These are phyloP conservation scores for Tylopilus sp. DNA, from an alignment of 768 basidiomycete species.

Conservation along the genomic window DNA sequence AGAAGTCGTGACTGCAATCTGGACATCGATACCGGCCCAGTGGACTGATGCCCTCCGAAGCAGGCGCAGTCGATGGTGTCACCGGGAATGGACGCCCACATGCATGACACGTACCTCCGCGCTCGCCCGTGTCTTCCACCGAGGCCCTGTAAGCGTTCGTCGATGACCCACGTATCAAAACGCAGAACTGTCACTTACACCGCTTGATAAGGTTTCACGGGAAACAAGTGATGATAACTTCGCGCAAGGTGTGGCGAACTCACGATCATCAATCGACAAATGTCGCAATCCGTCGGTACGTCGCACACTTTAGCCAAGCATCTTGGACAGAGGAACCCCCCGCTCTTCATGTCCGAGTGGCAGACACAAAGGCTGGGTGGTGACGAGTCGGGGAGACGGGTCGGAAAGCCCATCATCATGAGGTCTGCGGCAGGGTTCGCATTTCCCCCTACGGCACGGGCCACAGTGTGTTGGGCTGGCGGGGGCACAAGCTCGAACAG, in stretches of 20 bases:
- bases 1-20: slow-evolving; percentile 84
- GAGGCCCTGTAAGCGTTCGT: slow-evolving; percentile 33
- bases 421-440: slow-evolving; percentile 77
- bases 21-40: slow-evolving; percentile 87
- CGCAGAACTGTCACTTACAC: slow-evolving; percentile 55
- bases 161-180: background rate
- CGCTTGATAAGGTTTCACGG: slow-evolving; percentile 79
- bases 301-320: slow-evolving; percentile 94
- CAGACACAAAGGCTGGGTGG: slow-evolving; percentile 88
- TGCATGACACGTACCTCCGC: slow-evolving; percentile 58
- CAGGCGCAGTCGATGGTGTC: slow-evolving; percentile 33
- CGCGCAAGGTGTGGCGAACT: slow-evolving; percentile 95
- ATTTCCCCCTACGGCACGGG: slow-evolving; percentile 41
- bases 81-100: slow-evolving; percentile 72
- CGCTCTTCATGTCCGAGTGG: slow-evolving; percentile 87
- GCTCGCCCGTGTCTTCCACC: slow-evolving; percentile 36
- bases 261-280: slow-evolving; percentile 97
- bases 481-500: slow-evolving; percentile 95
- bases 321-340: slow-evolving; percentile 93
- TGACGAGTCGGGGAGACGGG: slow-evolving; percentile 79
- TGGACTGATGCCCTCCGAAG: slow-evolving; percentile 71
- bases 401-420: slow-evolving; percentile 99
- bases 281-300: slow-evolving; percentile 96
- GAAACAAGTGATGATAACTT: slow-evolving; percentile 94
- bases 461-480: slow-evolving; percentile 70